Evolutionary conservation across 768 basidiomycete genomes (phyloP).

Genomic region (Hortiboletus flavorubellus): DNA sequence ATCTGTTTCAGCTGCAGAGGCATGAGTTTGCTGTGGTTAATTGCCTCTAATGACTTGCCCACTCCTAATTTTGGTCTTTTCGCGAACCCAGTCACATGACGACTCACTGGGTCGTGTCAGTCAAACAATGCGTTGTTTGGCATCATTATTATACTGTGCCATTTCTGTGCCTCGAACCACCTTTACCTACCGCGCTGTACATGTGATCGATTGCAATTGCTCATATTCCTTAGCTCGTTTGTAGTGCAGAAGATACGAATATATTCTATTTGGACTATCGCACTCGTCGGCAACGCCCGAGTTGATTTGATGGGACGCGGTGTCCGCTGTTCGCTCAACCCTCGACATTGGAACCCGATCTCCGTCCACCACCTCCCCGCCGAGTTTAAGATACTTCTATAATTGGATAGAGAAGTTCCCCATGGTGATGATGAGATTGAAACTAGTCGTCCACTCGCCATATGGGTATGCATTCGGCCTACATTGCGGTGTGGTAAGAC

Average conservation of each 20-base stretch:
- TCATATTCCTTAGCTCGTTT: slow-evolving; percentile 23
- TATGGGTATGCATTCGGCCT: neutral
- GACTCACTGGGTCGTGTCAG: slow-evolving; percentile 11
- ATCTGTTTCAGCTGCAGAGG: slow-evolving; percentile 35
- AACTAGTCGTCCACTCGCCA: neutral
- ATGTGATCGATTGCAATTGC: slow-evolving; percentile 26
- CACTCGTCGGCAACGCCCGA: slow-evolving; percentile 2
- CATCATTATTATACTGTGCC: slow-evolving; percentile 21
- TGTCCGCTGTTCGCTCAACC: neutral
- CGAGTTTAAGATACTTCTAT: neutral
- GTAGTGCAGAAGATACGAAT: slow-evolving; percentile 21
- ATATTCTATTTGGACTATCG: slow-evolving; percentile 4
- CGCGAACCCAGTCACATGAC: slow-evolving; percentile 5
- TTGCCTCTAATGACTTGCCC: slow-evolving; percentile 5
- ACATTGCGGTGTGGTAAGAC: neutral
- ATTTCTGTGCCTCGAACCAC: slow-evolving; percentile 20
- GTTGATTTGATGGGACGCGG: neutral
- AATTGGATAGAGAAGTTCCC: neutral
- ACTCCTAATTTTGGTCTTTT: slow-evolving; percentile 17
- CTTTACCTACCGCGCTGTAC: slow-evolving; percentile 25
- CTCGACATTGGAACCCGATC: neutral
- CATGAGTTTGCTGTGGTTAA: slow-evolving; percentile 19
- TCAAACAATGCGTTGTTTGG: slow-evolving; percentile 21
- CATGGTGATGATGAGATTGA: neutral
- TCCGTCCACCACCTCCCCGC: no score